phyloP scores from a whole-genome alignment of 495 filamentous ascomycete species.

The Podospora fimiseda region DNA sequence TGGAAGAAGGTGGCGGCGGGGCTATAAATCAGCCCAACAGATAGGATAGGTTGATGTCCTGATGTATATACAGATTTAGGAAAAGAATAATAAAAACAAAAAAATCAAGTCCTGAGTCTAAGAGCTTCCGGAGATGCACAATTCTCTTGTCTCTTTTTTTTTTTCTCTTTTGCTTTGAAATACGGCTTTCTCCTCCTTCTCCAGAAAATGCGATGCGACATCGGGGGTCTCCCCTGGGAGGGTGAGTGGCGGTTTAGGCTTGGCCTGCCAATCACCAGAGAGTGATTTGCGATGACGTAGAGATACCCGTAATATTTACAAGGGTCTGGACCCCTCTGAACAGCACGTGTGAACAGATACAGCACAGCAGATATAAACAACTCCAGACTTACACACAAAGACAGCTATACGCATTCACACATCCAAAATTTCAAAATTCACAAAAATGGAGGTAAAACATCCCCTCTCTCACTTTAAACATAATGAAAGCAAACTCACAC shows the following conservation, averaged over 20 bases:
- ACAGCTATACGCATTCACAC: too few relatives aligned
- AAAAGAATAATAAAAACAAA: not conserved
- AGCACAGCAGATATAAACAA: too few relatives aligned
- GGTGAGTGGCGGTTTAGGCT: conserved; percentile 15
- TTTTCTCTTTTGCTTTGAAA: conserved; percentile 34
- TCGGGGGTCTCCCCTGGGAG: conserved; percentile 18
- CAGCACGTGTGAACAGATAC: too few relatives aligned
- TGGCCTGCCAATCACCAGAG: conserved; percentile 11
- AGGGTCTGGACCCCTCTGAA: not conserved
- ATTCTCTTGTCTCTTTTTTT: conserved; percentile 4
- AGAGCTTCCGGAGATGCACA: conserved; percentile 10
- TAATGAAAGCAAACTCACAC: conserved; percentile 1
- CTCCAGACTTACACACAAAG: too few relatives aligned
- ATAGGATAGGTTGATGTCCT: too few relatives aligned
- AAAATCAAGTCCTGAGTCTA: not conserved
- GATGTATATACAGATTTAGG: not conserved
- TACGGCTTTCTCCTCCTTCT: conserved; percentile 13
- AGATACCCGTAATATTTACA: not conserved
- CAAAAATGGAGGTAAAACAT: conserved; percentile 10
- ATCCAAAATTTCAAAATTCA: not conserved
- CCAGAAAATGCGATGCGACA: conserved; percentile 23
- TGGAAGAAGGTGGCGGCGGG: too few relatives aligned
- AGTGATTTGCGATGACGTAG: conserved; percentile 14
- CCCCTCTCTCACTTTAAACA: not conserved
- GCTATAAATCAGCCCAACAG: too few relatives aligned